Base-by-base conservation (phyloP, 768 basidiomycete genomes). In the Daedalea quercina region DNA sequence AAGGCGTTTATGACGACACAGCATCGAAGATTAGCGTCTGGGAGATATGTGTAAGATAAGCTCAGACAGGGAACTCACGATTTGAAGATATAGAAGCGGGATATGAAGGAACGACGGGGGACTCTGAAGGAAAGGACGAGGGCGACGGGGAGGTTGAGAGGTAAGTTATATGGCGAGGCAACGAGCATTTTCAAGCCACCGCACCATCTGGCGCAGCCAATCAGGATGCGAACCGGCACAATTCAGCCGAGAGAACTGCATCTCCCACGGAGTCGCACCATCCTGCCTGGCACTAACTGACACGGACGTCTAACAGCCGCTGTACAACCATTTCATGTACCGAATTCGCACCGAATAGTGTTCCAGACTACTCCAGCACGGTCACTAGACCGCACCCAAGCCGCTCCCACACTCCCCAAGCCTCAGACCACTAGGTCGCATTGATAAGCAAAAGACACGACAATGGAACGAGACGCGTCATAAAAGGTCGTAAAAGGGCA, bases 401-500 rank as follows among this genome's bases (percentile, higher is more conserved):
- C 9, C n/a, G n/a, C n/a, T n/a, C n/a, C n/a, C n/a, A n/a, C n/a
- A n/a, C n/a, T n/a, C n/a, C n/a, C n/a, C n/a, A 31, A 31, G 28
- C 11, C 28, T 31, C 28, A 31, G 28, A 31, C 19, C 37, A 40
- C 19, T 6, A 15, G 17, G 37, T 15, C 19, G 37, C 37, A 40
- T 19, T 40, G 37, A 40, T 40, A 40, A 40, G 37, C 37, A 19
- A 40, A 31, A 40, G 15, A 15, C 17, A 40, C 37, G 37, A 40
- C 37, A 31, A 40, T 40, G 37, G 37, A 37, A 28, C 28, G 33
- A 50, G 37, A 9, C 6, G 22, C 43, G 45, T 53, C 52, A 40
- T 53, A 35, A 51, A 46, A 40, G 26, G 52, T 53, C 52, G 52
- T 53, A 37, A 53, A 15, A 9, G 22, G 23, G 34, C 35, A 37